A percentile compares a stretch with the other conserved stretches of the same genome.
Conservation (phyloP, 768 basidiomycete genomes). For the Strobilomyces dryophilus region DNA sequence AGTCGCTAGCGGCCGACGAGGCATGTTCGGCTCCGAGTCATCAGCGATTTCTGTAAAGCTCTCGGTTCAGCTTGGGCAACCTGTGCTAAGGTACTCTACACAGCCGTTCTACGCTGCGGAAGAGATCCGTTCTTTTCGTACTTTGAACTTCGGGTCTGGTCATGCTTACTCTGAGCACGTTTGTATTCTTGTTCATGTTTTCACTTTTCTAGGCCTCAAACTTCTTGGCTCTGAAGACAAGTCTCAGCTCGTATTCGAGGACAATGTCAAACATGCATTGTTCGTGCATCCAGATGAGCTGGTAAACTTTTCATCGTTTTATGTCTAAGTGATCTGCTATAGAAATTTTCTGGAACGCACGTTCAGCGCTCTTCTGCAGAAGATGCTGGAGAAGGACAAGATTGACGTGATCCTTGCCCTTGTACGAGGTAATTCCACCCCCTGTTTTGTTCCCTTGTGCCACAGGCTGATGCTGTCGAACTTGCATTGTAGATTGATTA, state of each 20-base stretch:
- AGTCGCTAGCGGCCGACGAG: no score
- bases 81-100: constrained; percentile 2
- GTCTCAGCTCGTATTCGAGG: constrained; percentile 68
- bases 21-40: no score
- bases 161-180: constrained; percentile 9
- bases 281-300: constrained; percentile 93
- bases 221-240: constrained; percentile 89
- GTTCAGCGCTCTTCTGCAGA: constrained; percentile 80
- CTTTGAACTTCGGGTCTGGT: constrained; percentile 76
- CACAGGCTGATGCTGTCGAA: constrained; percentile 55
- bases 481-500: background rate
- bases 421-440: constrained; percentile 66
- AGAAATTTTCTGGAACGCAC: constrained; percentile 88
- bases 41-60: no score
- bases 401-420: constrained; percentile 73
- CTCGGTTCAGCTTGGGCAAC: background rate
- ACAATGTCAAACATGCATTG: constrained; percentile 86
- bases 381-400: constrained; percentile 76
- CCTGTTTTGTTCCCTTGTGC: constrained; percentile 82
- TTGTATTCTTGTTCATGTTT: background rate
- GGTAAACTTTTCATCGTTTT: constrained; percentile 36
- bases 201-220: constrained; percentile 58
- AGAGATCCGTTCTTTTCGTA: constrained; percentile 78
- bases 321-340: background rate
- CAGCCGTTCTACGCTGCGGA: constrained; percentile 85